Base-by-base conservation (phyloP, 345 rosid species). In the Salix dunnii region DNA sequence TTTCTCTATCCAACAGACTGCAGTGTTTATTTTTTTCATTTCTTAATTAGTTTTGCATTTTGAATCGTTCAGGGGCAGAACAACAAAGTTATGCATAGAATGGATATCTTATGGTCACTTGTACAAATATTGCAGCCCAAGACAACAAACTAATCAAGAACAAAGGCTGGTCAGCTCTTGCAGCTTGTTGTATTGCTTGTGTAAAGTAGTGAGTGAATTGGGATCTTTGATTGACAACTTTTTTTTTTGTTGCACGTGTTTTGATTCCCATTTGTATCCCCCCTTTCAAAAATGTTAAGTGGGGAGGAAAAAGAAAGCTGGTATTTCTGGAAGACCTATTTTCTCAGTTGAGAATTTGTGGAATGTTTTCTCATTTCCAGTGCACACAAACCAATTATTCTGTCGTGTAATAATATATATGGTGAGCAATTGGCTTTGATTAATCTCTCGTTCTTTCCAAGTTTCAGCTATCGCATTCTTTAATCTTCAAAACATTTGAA, bases 81-180 rank as follows among this genome's bases (percentile, higher is more conserved):
- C 83, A 89, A 86, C 82, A 89, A 84, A 78, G 82, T 80, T 38
- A 86, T 90, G 90, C 95, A 91, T 74, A 89, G 99, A 85, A 90
- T 95, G 97, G 99, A 93, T 82, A 84, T 95, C 68, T 82, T 95
- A 72, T 95, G 99, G 97, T 89, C 97, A n/a, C 88, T 95, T 35
- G 91, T 90, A 78, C 99, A 93, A 81, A 79, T 89, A 73, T 83
- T 95, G 84, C 97, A 93, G 81, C 89, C 87, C 77, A 90, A 92
- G 83, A 76, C 87, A 62, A 82, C 87, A 64, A 78, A 36, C 79
- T 88, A 84, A 85, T 60, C 87, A 85, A 87, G 40, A 49, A 23
- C 73, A 66, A 68, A 23, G 72, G 76, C 65, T 35, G 75, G 74
- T 67, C 68, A 72, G 28, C 74, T 75, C 77, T 16, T 67, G 80